These are phyloP conservation scores for Fomitopsis serialis DNA, from an alignment of 768 basidiomycete genomes.

Conservation along the genomic window DNA sequence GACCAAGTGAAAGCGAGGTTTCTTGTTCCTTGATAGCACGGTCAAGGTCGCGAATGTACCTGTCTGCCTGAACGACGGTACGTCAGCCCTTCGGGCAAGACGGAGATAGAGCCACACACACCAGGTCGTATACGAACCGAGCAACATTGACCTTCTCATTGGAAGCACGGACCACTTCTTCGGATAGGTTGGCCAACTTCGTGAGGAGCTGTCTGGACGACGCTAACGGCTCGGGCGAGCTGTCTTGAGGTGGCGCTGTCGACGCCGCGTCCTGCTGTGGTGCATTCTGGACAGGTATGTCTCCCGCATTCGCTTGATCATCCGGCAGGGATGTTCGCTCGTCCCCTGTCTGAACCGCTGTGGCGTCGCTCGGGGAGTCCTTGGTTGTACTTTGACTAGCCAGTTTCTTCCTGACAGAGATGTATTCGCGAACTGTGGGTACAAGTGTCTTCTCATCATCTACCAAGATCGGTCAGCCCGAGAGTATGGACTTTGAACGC, in stretches of 20 bases:
- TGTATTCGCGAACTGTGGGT: constrained; percentile 43
- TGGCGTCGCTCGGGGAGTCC: background rate
- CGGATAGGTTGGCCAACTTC: constrained; percentile 52
- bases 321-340: background rate
- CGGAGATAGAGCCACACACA: constrained; percentile 26
- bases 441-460: constrained; percentile 37
- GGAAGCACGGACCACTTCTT: constrained; percentile 55
- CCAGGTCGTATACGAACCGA: constrained; percentile 63
- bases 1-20: constrained; percentile 46
- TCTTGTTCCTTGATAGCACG: constrained; percentile 65
- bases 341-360: background rate
- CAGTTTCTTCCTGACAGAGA: constrained; percentile 29
- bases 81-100: background rate
- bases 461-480: no score
- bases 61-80: constrained; percentile 52
- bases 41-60: constrained; percentile 75
- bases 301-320: background rate
- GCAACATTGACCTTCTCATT: constrained; percentile 80
- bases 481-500: no score
- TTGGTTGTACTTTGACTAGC: background rate
- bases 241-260: background rate
- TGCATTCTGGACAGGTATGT: background rate
- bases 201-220: constrained; percentile 36
- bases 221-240: background rate
- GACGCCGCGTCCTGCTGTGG: background rate